A percentile compares a stretch with the other conserved stretches of the same genome.
These are phyloP conservation scores for Wickerhamiella azymoides DNA, from an alignment of 805 yeast species.

Conservation along the genomic window DNA sequence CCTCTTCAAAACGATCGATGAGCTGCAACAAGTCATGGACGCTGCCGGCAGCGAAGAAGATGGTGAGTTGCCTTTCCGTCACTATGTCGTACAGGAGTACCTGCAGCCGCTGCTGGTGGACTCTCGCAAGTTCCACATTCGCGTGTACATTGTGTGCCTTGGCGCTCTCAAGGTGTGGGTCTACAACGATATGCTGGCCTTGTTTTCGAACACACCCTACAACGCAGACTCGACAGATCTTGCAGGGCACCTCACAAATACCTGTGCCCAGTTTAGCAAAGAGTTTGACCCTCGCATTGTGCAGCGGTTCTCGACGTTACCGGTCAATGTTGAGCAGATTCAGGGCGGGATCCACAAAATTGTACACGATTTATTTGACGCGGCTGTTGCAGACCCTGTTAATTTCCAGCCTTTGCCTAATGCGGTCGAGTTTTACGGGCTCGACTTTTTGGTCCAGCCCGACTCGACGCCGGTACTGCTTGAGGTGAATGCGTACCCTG, in stretches of 20 bases:
- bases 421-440: constrained; percentile 77
- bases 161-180: constrained; percentile 72
- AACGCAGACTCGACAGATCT: constrained; percentile 29
- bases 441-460: constrained; percentile 69
- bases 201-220: constrained; percentile 56
- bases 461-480: constrained; percentile 41
- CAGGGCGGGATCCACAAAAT: constrained; percentile 38
- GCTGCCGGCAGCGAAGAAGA: constrained; percentile 66
- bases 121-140: constrained; percentile 71
- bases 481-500: constrained; percentile 91
- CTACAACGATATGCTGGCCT: constrained; percentile 61
- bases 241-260: constrained; percentile 79
- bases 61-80: constrained; percentile 52
- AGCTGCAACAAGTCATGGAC: constrained; percentile 71
- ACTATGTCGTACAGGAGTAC: constrained; percentile 82
- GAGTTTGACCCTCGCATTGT: constrained; percentile 32
- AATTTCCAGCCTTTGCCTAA: constrained; percentile 72
- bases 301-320: constrained; percentile 49
- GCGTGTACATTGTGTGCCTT: constrained; percentile 65
- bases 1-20: constrained; percentile 61
- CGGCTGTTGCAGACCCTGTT: constrained; percentile 62
- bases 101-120: constrained; percentile 57
- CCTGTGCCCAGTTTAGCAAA: constrained; percentile 61
- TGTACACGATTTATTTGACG: constrained; percentile 71
- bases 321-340: constrained; percentile 24